A percentile compares a stretch with the other conserved stretches of the same genome.
Evolutionary conservation across 129 eudicot genomes (phyloP).

Genomic region (carrot (Daucus carota)): DNA sequence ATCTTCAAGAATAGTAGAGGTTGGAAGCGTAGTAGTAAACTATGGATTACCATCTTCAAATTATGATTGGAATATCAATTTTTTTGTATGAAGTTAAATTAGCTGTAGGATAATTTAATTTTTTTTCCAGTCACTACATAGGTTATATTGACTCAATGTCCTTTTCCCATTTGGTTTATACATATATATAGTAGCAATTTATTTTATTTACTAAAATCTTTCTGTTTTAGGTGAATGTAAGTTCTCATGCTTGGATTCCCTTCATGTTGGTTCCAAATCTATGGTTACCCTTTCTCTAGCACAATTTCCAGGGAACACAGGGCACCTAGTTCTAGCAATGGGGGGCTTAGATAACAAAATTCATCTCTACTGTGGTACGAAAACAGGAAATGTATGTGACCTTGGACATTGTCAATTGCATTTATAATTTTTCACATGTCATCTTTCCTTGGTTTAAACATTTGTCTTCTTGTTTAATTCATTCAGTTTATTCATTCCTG

Average conservation of each 20-base stretch:
- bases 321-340: conserved; percentile 70
- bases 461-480: conserved; percentile 11
- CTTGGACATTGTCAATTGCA: not conserved
- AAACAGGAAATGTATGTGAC: conserved; percentile 63
- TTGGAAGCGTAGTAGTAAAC: not conserved
- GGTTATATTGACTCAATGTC: no score
- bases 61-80: not conserved
- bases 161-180: not conserved
- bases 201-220: conserved; percentile 7
- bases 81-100: not conserved
- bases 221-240: conserved; percentile 59
- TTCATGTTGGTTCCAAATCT: conserved; percentile 65
- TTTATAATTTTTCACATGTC: not conserved
- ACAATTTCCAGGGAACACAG: conserved; percentile 56
- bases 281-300: conserved; percentile 87
- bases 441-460: not conserved
- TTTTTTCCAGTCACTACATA: not conserved
- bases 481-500: conserved; percentile 76
- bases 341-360: conserved; percentile 95
- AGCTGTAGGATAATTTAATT: not conserved
- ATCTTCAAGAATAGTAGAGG: not conserved
- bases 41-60: not conserved
- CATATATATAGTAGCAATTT: not conserved
- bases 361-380: conserved; percentile 72
- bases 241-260: conserved; percentile 56